Percentiles rank a stretch among this genome's conserved stretches.
Conservation (phyloP, 2,329 filamentous ascomycete genomes). For the Aureobasidium leucospermi region DNA sequence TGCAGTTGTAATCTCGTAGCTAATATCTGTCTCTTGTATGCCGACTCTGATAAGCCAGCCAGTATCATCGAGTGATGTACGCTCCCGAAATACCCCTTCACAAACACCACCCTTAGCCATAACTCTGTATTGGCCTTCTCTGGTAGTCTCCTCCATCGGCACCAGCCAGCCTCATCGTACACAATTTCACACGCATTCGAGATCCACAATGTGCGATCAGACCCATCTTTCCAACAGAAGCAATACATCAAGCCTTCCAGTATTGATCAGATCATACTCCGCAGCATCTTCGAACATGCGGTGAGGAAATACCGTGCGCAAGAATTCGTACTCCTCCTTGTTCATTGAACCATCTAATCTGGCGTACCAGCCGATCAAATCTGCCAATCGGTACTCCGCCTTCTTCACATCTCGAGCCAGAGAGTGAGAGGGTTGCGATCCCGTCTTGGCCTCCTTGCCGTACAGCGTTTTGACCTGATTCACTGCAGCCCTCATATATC, state of each 20-base stretch:
- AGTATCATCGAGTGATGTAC: too few relatives aligned
- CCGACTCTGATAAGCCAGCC: too few relatives aligned
- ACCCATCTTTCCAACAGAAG: not conserved
- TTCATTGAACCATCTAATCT: not conserved
- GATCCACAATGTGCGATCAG: not conserved
- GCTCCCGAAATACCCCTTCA: too few relatives aligned
- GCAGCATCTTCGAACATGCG: not conserved
- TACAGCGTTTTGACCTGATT: not conserved
- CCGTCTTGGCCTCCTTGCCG: not conserved
- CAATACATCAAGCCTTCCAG: not conserved
- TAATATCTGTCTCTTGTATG: too few relatives aligned
- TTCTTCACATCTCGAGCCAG: not conserved
- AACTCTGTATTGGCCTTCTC: too few relatives aligned
- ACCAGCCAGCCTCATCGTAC: not conserved
- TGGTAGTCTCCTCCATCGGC: not conserved
- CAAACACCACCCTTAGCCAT: too few relatives aligned
- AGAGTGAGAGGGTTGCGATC: not conserved
- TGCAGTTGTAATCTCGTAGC: too few relatives aligned
- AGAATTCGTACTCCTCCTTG: not conserved
- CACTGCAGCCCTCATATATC: not conserved
- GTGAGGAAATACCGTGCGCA: not conserved
- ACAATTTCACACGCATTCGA: not conserved
- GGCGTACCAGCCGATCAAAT: not conserved
- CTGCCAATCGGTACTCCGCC: not conserved
- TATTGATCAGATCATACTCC: slow-evolving; percentile 4